Base-by-base conservation (phyloP, 352 stramenopile species). In the Pythium apleroticum region DNA sequence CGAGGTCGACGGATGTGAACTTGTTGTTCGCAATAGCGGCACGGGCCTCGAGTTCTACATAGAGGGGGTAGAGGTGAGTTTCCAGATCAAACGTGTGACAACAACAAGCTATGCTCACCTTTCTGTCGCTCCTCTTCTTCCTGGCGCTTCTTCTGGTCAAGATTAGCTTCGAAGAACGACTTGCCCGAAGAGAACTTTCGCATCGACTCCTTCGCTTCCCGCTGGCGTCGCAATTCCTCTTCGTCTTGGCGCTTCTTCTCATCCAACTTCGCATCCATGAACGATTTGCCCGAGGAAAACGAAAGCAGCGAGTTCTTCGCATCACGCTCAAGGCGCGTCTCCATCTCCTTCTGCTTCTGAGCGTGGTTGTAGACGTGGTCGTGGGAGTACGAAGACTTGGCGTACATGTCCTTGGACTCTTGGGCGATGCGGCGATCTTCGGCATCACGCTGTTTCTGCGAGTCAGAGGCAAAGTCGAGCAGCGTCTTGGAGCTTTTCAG, bases 251-350 rank as follows among this genome's bases (percentile, higher is more conserved):
- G 76, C 39, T 79, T 87, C 68, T 84, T 88, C 65, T 88, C 77
- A 11, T 89, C 77, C 0, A 86, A 43, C 27, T 86, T 80, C 57
- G 86, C 79, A 27, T 89, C 81, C 19, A 86, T 75, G 60, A 71
- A 85, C 14, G 76, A 80, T 60, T 89, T 90, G 1, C 74, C 79
- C 11, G 69, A 70, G 10, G 71, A 69, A 39, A 75, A 78, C 8
- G 65, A 60, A 2, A 64, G 57, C 25, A 78, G 52, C 12, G 65
- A 73, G 24, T 75, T 69, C 33, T 75, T 75, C 9, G 71, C 71
- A 52, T 73, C 65, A 8, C 65, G 57, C 46, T 71, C 65, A 12
- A 55, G 24, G 24, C 53, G 56, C 14, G 61, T 72, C 71, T 75
- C 61, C n/a, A 72, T 60, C 45, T 86, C 73, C 22, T 77, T 74